Base-by-base conservation (phyloP, 1,284 basidiomycete species). In the Heterobasidion parviporum region DNA sequence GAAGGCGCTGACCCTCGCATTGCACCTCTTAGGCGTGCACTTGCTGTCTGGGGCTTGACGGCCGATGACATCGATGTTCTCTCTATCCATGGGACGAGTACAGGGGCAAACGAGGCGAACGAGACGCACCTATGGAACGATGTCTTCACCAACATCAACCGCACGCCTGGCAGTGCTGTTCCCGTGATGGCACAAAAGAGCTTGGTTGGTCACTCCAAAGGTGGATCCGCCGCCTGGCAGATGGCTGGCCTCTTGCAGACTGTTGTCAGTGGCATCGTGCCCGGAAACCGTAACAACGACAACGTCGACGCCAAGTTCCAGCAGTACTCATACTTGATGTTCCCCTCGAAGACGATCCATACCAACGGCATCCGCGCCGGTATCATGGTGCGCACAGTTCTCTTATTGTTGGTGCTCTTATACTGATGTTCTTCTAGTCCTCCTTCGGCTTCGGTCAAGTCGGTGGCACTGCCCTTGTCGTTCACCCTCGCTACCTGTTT, bases 361-460 rank as follows among this genome's bases (percentile, higher is more conserved):
- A 96, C 94, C 6, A 92, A 95, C 63, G 92, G 92, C 58, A 87
- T 98, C 65, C 87, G 89, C 59, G 90, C 89, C 52, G 93, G 92
- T 73, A 79, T 94, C 59, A 90, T 96, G 89, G 86, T 87, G 65
- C 34, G 76, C 65, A 15, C 6, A 16, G 26, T 14, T 49, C 48
- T 38, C 36, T 26, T n/a, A 26, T 53, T 60, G n/a, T 61, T 36
- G 41, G 5, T 4, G 52, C 61, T 56, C 51, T 45, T 56, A 56
- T 61, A 48, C 63, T 64, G n/a, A 65, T 32, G 46, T 16, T 43
- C 50, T 16, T 54, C 16, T 57, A 87, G 80, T 98, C 96, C 3
- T 98, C 94, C 16, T 99, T 99, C 76, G 97, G 97, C 65, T 99
- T 99, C 79, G 97, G 96, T 65, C 97, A 99, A 82, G 95, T 98